A percentile compares a stretch with the other conserved stretches of the same genome.
phyloP scores from a whole-genome alignment of 2,329 filamentous ascomycete genomes.

The Scortechinia acanthostroma region DNA sequence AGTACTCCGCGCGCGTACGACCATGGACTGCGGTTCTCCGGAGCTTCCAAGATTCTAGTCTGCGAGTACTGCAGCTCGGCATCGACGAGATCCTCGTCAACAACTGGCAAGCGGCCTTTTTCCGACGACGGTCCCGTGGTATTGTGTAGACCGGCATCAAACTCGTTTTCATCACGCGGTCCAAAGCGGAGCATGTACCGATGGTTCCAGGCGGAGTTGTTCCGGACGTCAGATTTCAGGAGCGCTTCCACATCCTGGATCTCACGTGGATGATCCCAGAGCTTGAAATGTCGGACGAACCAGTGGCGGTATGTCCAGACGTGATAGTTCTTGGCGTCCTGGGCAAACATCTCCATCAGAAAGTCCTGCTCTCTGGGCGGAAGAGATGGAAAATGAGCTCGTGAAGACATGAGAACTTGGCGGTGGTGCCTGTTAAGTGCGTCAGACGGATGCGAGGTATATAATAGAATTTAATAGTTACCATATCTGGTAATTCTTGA shows the following conservation, averaged over 20 bases:
- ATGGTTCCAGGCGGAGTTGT: slow-evolving; percentile 73
- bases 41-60: slow-evolving; percentile 49
- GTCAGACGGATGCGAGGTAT: not conserved
- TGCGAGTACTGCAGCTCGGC: slow-evolving; percentile 55
- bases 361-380: slow-evolving; percentile 57
- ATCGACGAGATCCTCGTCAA: slow-evolving; percentile 36
- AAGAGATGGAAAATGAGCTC: slow-evolving; percentile 34
- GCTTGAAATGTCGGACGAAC: slow-evolving; percentile 37
- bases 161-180: slow-evolving; percentile 11
- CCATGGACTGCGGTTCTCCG: slow-evolving; percentile 68
- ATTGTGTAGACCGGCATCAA: slow-evolving; percentile 24
- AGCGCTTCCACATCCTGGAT: slow-evolving; percentile 51
- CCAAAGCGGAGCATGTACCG: slow-evolving; percentile 60
- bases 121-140: not conserved
- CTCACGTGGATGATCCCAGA: slow-evolving; percentile 40
- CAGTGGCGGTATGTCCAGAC: slow-evolving; percentile 67
- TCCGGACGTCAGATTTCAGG: slow-evolving; percentile 55
- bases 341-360: slow-evolving; percentile 57
- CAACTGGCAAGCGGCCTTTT: not conserved
- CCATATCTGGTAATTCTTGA: slow-evolving; percentile 73
- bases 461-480: not conserved
- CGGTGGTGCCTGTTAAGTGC: slow-evolving; percentile 26
- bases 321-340: slow-evolving; percentile 71
- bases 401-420: slow-evolving; percentile 19
- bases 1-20: slow-evolving; percentile 58